Base-by-base conservation (phyloP, 306 rosid genomes). In the Chamaecrista fasciculata region DNA sequence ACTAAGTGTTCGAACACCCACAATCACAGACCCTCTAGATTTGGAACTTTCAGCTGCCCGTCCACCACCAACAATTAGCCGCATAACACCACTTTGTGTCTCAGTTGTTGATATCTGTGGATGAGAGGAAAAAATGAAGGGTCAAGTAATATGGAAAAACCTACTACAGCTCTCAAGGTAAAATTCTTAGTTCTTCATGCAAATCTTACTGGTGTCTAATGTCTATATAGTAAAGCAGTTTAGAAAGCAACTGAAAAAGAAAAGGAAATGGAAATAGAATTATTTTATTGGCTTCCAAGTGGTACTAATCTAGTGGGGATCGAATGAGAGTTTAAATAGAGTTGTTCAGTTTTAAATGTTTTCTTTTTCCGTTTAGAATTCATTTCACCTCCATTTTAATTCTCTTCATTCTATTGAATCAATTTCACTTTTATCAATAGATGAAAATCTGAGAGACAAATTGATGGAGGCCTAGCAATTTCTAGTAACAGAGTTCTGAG, bases 21-120 rank as follows among this genome's bases (percentile, higher is more conserved):
- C 96, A 82, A 94, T 96, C 74, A 94, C 99, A 58, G 99, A 88
- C 72, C 99, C 97, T 84, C 86, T 84, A 68, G 95, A 78, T 5
- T 84, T 85, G 1, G 89, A 75, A 79, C 85, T 78, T 86, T 94
- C 99, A 78, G 90, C 83, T 60, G 97, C 97, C 48, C 99, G 96
- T 65, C 99, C 99, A 8, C 99, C 99, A 56, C 97, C 96, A 74
- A 94, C 99, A 78, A 94, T 87, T 69, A 94, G 87, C 76, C 99
- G 86, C 99, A 94, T 94, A 76, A 94, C 99, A 19, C 99, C 99
- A 18, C 96, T 91, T 77, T 85, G 86, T 21, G 91, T 81, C 85
- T 94, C 99, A 81, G 89, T 83, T 57, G 82, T 82, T 79, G 99
- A 94, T 74, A 94, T 89, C 99, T 93, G 67, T 23, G n/a, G 49